Percentiles rank a stretch among this genome's conserved stretches.
phyloP scores from a whole-genome alignment of 2,329 filamentous ascomycete species.

The Scedosporium aurantiacum region DNA sequence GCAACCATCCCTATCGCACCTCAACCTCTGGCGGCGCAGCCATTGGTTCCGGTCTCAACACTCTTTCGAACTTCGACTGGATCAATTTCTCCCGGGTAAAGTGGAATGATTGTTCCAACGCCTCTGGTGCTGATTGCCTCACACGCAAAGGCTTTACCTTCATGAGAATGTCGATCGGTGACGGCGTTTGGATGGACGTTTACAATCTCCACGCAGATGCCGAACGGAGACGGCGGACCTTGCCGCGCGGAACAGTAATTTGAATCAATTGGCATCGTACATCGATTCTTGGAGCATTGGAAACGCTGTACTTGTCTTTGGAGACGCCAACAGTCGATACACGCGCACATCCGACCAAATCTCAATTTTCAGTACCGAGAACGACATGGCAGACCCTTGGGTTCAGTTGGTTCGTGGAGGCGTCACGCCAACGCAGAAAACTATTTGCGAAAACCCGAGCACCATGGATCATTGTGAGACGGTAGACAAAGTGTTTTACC shows the following conservation, averaged over 20 bases:
- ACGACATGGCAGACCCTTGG: slow-evolving; percentile 48
- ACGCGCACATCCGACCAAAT: slow-evolving; percentile 44
- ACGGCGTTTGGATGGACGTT: slow-evolving; percentile 46
- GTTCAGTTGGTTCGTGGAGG: slow-evolving; percentile 41
- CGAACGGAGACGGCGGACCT: slow-evolving; percentile 40
- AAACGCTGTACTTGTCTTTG: slow-evolving; percentile 52
- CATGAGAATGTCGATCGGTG: slow-evolving; percentile 44
- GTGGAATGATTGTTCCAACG: slow-evolving; percentile 48
- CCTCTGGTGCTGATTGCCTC: slow-evolving; percentile 47
- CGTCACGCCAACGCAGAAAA: slow-evolving; percentile 30
- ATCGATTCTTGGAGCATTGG: slow-evolving; percentile 44
- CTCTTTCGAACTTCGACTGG: slow-evolving; percentile 47
- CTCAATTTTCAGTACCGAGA: slow-evolving; percentile 35
- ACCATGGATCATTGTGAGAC: slow-evolving; percentile 46
- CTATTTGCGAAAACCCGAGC: slow-evolving; percentile 47
- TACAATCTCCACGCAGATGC: slow-evolving; percentile 61
- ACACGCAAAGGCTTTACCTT: slow-evolving; percentile 62
- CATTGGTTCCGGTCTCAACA: slow-evolving; percentile 55
- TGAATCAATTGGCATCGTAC: slow-evolving; percentile 47
- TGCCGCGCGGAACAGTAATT: slow-evolving; percentile 44
- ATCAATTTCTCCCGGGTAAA: slow-evolving; percentile 43
- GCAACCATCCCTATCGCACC: slow-evolving; percentile 49
- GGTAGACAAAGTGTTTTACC: slow-evolving; percentile 57
- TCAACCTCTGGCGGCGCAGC: slow-evolving; percentile 53
- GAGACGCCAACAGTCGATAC: slow-evolving; percentile 57